A percentile compares a stretch with the other conserved stretches of the same genome.
These are phyloP conservation scores for Nannochloropsis oceanica DNA, from an alignment of 108 stramenopile species.

Conservation along the genomic window DNA sequence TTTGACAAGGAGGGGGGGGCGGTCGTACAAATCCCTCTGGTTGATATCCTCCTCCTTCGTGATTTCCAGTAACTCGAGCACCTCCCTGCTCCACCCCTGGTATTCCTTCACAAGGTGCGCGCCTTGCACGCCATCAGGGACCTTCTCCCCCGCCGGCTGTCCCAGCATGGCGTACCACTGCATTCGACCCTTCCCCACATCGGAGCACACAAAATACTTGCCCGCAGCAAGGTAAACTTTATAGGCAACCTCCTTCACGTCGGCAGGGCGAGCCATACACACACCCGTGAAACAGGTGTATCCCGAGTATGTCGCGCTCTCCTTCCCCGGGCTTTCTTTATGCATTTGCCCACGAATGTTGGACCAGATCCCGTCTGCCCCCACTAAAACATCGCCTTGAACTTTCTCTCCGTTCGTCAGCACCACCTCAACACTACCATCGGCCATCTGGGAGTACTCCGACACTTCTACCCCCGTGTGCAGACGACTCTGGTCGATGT, in stretches of 20 bases:
- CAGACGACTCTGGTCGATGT: conserved; percentile 13
- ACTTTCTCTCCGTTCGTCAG: conserved; percentile 56
- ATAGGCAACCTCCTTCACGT: conserved; percentile 39
- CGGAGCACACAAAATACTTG: conserved; percentile 86
- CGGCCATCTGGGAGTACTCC: not conserved
- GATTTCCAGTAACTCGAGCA: conserved; percentile 72
- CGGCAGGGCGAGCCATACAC: conserved; percentile 46
- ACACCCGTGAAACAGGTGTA: conserved; percentile 96
- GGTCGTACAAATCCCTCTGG: conserved; percentile 90
- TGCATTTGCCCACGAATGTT: conserved; percentile 77
- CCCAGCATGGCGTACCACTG: conserved; percentile 97
- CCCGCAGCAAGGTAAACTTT: conserved; percentile 90
- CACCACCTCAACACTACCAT: conserved; percentile 55
- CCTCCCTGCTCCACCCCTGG: conserved; percentile 78
- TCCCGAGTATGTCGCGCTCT: conserved; percentile 66
- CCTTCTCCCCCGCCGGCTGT: conserved; percentile 84
- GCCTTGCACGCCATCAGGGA: conserved; percentile 46
- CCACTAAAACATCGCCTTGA: conserved; percentile 73
- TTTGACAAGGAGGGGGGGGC: conserved; percentile 59
- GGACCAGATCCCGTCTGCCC: conserved; percentile 90
- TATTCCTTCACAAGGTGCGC: conserved; percentile 3
- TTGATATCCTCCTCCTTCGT: conserved; percentile 78
- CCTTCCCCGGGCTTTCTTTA: conserved; percentile 35
- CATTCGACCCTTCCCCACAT: conserved; percentile 84
- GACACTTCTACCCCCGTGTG: conserved; percentile 52